Conservation (phyloP, 768 basidiomycete species). For the Saitozyma podzolica region DNA sequence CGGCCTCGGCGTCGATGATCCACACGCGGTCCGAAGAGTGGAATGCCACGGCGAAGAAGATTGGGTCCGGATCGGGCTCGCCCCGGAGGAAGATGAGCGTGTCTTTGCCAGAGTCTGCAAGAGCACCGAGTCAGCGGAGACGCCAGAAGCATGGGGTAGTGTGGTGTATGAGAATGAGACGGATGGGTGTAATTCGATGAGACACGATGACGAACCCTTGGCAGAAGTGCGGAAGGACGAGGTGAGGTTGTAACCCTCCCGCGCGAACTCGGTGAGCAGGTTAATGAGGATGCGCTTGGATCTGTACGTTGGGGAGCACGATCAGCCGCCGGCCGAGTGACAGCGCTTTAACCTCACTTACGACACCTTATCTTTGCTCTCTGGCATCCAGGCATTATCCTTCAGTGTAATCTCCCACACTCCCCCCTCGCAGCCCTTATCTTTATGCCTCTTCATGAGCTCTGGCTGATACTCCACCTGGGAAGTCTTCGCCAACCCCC, state of each 20-base stretch:
- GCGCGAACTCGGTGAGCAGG: constrained; percentile 40
- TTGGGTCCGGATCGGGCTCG: constrained; percentile 43
- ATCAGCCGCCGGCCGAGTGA: neutral
- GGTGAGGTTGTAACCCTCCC: constrained; percentile 34
- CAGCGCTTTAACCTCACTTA: constrained; percentile 18
- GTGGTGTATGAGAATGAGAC: neutral
- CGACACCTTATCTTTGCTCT: constrained; percentile 38
- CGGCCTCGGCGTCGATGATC: constrained; percentile 49
- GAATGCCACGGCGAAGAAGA: constrained; percentile 44
- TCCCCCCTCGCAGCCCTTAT: constrained; percentile 41
- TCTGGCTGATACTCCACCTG: constrained; percentile 41
- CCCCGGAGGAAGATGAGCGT: constrained; percentile 35
- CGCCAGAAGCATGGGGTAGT: too few relatives aligned
- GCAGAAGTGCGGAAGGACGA: constrained; percentile 42
- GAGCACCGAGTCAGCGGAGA: constrained; percentile 1
- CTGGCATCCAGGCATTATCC: constrained; percentile 38
- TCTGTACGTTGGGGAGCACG: constrained; percentile 10
- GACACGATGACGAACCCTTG: constrained; percentile 24
- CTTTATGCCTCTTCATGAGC: constrained; percentile 37
- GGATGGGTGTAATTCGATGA: too few relatives aligned
- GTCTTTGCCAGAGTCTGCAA: constrained; percentile 43
- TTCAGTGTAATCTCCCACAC: constrained; percentile 44
- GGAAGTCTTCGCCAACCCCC: constrained; percentile 26
- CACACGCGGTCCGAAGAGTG: constrained; percentile 39
- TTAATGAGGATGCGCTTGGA: constrained; percentile 42